These are phyloP conservation scores for Septoria petroselini DNA, from an alignment of 2,329 filamentous ascomycete species.

Conservation along the genomic window DNA sequence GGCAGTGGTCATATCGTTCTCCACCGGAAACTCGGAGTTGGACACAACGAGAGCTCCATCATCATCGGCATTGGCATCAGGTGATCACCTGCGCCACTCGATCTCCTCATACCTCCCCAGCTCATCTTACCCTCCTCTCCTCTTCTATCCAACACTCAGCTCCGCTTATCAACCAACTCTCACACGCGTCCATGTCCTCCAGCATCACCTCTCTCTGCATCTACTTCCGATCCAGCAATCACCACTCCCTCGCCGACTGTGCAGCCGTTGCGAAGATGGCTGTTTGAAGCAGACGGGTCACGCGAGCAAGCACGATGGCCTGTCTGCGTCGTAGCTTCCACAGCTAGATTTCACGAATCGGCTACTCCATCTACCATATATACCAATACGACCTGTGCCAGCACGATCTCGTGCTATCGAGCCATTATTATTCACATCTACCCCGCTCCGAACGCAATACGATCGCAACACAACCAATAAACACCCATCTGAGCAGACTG, in stretches of 20 bases:
- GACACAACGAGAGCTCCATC: too few relatives aligned
- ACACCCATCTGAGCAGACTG: neutral
- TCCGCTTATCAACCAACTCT: neutral
- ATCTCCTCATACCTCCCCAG: constrained; percentile 8
- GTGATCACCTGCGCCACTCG: neutral
- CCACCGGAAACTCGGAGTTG: too few relatives aligned
- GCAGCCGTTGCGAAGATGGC: constrained; percentile 39
- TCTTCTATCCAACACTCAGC: neutral
- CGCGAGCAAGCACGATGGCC: constrained; percentile 35
- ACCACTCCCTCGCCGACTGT: constrained; percentile 29
- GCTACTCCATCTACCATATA: neutral
- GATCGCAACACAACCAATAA: neutral
- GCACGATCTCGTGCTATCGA: too few relatives aligned
- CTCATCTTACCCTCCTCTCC: constrained; percentile 2
- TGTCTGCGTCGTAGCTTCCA: constrained; percentile 3
- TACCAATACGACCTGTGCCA: constrained; percentile 2
- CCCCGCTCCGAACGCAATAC: neutral
- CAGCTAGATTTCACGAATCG: constrained; percentile 12
- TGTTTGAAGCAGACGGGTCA: constrained; percentile 39
- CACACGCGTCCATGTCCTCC: constrained; percentile 15
- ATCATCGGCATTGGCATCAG: too few relatives aligned
- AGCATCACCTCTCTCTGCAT: constrained; percentile 7
- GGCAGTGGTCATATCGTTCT: too few relatives aligned
- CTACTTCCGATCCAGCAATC: constrained; percentile 26
- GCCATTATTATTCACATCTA: too few relatives aligned